phyloP scores from a whole-genome alignment of 2,329 filamentous ascomycete genomes.

The Moelleriella libera region DNA sequence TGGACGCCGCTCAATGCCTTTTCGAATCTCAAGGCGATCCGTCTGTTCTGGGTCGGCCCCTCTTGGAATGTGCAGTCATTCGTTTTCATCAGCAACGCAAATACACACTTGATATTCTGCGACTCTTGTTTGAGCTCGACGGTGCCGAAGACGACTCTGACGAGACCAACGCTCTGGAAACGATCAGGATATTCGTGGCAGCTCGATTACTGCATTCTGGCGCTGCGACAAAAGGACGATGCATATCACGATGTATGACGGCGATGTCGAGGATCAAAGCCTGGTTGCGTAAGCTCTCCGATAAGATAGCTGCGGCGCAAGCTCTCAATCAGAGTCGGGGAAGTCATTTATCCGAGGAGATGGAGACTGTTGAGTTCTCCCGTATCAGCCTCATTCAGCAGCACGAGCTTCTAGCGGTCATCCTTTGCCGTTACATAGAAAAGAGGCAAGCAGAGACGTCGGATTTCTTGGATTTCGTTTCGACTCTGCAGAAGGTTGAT shows the following conservation, averaged over 20 bases:
- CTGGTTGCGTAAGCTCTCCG: conserved; percentile 62
- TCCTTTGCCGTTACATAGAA: conserved; percentile 66
- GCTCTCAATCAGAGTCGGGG: conserved; percentile 54
- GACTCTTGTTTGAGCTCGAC: conserved; percentile 60
- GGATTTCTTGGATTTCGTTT: conserved; percentile 63
- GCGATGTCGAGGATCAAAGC: conserved; percentile 63
- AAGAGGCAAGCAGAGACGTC: conserved; percentile 53
- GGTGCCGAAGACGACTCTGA: conserved; percentile 38
- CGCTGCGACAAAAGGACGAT: conserved; percentile 36
- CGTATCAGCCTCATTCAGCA: conserved; percentile 70
- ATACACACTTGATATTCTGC: conserved; percentile 70
- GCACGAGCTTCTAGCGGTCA: conserved; percentile 76
- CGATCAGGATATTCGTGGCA: conserved; percentile 20
- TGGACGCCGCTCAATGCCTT: conserved; percentile 66
- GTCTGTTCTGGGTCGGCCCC: conserved; percentile 53
- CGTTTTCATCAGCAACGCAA: conserved; percentile 78
- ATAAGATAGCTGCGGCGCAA: conserved; percentile 61
- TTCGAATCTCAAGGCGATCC: conserved; percentile 59
- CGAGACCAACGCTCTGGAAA: conserved; percentile 15
- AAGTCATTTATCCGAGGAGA: conserved; percentile 40
- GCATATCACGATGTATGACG: conserved; percentile 60
- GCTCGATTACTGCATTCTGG: conserved; percentile 16
- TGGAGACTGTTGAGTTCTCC: conserved; percentile 71
- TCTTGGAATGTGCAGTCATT: conserved; percentile 69
- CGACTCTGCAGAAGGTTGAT: conserved; percentile 53